Evolutionary conservation across 768 basidiomycete species (phyloP), one percentile per base, ranked within the genome.

Genomic region (Dacryopinax spathularia): DNA sequence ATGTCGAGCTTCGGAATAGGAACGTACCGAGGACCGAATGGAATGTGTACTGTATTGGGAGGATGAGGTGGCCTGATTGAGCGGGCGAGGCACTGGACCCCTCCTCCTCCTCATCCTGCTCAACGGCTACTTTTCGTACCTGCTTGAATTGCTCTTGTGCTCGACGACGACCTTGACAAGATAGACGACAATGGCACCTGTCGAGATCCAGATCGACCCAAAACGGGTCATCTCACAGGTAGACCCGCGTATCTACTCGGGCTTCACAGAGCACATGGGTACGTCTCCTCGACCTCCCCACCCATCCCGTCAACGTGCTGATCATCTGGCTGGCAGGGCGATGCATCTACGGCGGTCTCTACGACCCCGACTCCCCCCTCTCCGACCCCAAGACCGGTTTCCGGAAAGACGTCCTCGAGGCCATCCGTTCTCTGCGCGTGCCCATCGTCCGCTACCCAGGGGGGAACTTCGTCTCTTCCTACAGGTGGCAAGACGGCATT

Each of bases 191-290:
- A 56, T 56, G 48, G 22, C 48, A 13, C 48, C 48, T 9, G 29
- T 33, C 5, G 48, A 56, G 25, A 77, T 82, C 64, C 74, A 72
- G 63, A 75, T 82, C 65, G 76, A 80, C 69, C 75, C 77, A 0
- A 72, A 73, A 0, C 73, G 76, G 29, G 66, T 76, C 61, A 74
- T 79, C 61, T 77, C 77, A 65, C 73, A 75, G 13, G 76, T 77
- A 27, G 79, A 79, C 60, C 76, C 78, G 22, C 76, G 77, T 20
- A 79, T 84, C 68, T 84, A 81, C 70, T 81, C 81, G 29, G 83
- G 83, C 1, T 85, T 84, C 72, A 79, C 83, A 9, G 84, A 84
- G 69, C 82, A 84, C 66, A 78, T 84, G 72, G 84, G 48, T 56
- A 29, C 25, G 48, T 20, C 25, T 56, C 5, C 29, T 5, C 29